A percentile compares a stretch with the other conserved stretches of the same genome.
Evolutionary conservation across 768 basidiomycete species (phyloP).

Genomic region (Trametes elegans): DNA sequence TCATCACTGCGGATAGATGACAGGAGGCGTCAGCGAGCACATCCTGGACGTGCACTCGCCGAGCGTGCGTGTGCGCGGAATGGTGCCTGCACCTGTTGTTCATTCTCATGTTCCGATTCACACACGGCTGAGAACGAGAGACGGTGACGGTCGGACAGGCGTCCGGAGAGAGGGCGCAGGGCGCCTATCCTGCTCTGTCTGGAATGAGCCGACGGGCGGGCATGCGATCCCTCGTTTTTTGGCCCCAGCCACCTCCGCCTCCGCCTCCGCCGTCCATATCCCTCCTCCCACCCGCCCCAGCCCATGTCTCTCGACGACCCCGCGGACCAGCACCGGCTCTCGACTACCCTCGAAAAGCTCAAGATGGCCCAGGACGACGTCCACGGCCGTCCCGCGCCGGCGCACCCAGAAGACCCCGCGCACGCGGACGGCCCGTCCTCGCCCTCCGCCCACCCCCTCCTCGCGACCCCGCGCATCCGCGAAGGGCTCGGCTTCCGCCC

Average conservation of each 20-base stretch:
- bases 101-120: too few species aligned
- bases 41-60: too few species aligned
- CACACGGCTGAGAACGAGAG: not conserved
- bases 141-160: not conserved
- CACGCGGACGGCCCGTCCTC: slow-evolving; percentile 1
- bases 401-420: slow-evolving; percentile 4
- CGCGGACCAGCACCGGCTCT: slow-evolving; percentile 38
- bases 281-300: not conserved
- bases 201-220: not conserved
- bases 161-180: not conserved
- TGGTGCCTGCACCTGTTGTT: too few species aligned
- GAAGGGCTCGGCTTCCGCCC: slow-evolving; percentile 85
- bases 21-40: too few species aligned
- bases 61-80: too few species aligned
- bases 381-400: not conserved
- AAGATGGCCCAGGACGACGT: slow-evolving; percentile 29
- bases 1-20: too few species aligned
- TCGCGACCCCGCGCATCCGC: slow-evolving; percentile 38
- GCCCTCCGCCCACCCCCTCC: slow-evolving; percentile 9
- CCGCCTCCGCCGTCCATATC: not conserved
- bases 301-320: slow-evolving; percentile 26
- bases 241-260: not conserved
- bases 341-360: slow-evolving; percentile 47
- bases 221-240: not conserved
- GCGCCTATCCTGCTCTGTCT: not conserved